Conservation (phyloP, 2,329 filamentous ascomycete genomes). For the Aspergillus ochraceus region DNA sequence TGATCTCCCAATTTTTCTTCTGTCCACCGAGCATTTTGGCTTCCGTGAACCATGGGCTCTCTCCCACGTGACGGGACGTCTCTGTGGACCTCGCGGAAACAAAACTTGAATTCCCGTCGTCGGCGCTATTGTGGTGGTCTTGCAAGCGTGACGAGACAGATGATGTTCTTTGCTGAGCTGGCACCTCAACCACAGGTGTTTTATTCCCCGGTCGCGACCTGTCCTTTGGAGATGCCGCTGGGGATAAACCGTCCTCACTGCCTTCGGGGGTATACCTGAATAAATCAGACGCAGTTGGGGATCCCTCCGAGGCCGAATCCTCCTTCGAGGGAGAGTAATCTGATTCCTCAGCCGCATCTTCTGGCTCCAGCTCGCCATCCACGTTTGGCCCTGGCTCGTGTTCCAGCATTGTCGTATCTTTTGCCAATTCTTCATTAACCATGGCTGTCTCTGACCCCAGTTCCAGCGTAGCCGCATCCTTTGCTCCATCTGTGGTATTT, state of each 20-base stretch:
- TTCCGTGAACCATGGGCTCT: conserved; percentile 16
- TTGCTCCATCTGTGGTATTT: neutral
- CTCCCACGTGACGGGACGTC: neutral
- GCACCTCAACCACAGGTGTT: neutral
- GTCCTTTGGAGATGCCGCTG: neutral
- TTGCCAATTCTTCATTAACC: neutral
- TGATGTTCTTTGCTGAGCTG: neutral
- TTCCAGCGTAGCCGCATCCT: neutral
- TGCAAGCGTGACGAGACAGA: neutral
- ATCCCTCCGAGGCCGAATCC: neutral
- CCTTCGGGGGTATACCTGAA: neutral
- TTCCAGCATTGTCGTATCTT: neutral
- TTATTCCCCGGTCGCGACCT: neutral
- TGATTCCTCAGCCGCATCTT: neutral
- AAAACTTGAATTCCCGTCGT: neutral
- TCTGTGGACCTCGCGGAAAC: neutral
- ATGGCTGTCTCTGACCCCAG: neutral
- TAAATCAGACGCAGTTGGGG: neutral
- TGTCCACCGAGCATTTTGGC: conserved; percentile 21
- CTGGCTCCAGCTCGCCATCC: neutral
- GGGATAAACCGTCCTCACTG: neutral
- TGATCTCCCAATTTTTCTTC: conserved; percentile 21
- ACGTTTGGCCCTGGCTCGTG: neutral
- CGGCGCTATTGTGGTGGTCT: neutral
- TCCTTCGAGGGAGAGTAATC: neutral